These are phyloP conservation scores for Paramecium caudatum DNA, from an alignment of 73 alveolate species.

Conservation along the genomic window DNA sequence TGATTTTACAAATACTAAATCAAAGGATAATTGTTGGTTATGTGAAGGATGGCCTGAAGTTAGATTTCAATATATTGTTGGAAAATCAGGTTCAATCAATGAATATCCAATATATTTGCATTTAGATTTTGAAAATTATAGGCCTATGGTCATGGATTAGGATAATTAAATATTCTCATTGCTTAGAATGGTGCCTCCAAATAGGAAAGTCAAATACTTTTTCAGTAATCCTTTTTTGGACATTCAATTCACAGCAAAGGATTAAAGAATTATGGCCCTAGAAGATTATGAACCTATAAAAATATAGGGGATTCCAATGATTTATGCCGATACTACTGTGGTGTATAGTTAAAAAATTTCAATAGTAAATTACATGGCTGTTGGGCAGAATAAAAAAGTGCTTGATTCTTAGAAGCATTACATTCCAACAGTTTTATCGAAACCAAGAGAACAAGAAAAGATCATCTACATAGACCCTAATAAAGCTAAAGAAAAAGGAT, in stretches of 20 bases:
- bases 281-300: slow-evolving; percentile 35
- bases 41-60: slow-evolving; percentile 78
- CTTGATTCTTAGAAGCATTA: slow-evolving; percentile 32
- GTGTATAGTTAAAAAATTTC: slow-evolving; percentile 23
- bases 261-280: background rate
- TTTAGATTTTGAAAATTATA: slow-evolving; percentile 74
- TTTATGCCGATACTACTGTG: slow-evolving; percentile 48
- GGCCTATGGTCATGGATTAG: slow-evolving; percentile 68
- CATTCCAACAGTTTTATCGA: slow-evolving; percentile 28
- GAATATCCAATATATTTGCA: slow-evolving; percentile 73
- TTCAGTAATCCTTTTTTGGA: slow-evolving; percentile 68
- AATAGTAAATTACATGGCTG: slow-evolving; percentile 32
- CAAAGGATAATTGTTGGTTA: slow-evolving; percentile 74
- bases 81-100: slow-evolving; percentile 5
- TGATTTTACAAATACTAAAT: slow-evolving; percentile 35
- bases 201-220: slow-evolving; percentile 54
- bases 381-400: slow-evolving; percentile 14
- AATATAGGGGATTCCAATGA: slow-evolving; percentile 49
- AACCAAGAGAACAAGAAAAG: slow-evolving; percentile 67
- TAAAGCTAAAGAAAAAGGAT: slow-evolving; percentile 10
- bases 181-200: slow-evolving; percentile 76
- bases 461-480: slow-evolving; percentile 47
- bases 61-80: slow-evolving; percentile 61
- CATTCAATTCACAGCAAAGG: slow-evolving; percentile 49
- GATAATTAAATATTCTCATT: slow-evolving; percentile 39